Evolutionary conservation across 2,329 filamentous ascomycete genomes (phyloP), one percentile per base, ranked within the genome.

Genomic region (Fusarium luffae): DNA sequence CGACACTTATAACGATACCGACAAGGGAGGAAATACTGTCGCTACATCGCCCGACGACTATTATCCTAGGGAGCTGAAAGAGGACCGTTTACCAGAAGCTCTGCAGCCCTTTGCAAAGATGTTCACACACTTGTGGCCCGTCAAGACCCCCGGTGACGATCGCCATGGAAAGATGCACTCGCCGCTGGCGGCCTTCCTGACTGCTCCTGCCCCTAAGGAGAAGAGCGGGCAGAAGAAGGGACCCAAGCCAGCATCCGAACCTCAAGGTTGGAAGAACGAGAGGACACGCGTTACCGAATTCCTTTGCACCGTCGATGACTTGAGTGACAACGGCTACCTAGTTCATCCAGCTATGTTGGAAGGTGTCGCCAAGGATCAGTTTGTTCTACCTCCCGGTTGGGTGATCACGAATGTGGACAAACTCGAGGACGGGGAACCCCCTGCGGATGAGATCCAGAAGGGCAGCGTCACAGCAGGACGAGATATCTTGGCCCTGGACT

Each of bases 81-180:
- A 81, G 59, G 85, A 87, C 4, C 79, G 80, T 25, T 78, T 91
- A 23, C 84, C 89, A 2, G 77, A 82, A 21, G 82, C 85, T 13
- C 74, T 93, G 40, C 83, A 88, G 76, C 89, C 90, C 2, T 88
- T 98, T 62, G 89, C 92, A 42, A 88, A 93, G 63, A 92, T 98
- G 77, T 98, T 99, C 71, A 85, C 90, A 11, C 91, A 96, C 74
- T 82, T 98, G 41, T 98, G 96, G 94, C 95, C 94, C 12, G 88
- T 98, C 61, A 92, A 89, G 77, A 92, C 93, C 0, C 93, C 93
- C 4, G 96, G 94, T 6, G 95, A 98, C 77, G 91, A 93, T 70
- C 92, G 90, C 77, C 88, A 91, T 75, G 88, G 88, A 71, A 92
- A 90, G 76, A 88, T 99, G 76, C 92, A 97, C 79, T 98, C 96